A percentile compares a stretch with the other conserved stretches of the same genome.
These are phyloP conservation scores for Corylus heterophylla DNA, from an alignment of 306 rosid genomes.

Conservation along the genomic window DNA sequence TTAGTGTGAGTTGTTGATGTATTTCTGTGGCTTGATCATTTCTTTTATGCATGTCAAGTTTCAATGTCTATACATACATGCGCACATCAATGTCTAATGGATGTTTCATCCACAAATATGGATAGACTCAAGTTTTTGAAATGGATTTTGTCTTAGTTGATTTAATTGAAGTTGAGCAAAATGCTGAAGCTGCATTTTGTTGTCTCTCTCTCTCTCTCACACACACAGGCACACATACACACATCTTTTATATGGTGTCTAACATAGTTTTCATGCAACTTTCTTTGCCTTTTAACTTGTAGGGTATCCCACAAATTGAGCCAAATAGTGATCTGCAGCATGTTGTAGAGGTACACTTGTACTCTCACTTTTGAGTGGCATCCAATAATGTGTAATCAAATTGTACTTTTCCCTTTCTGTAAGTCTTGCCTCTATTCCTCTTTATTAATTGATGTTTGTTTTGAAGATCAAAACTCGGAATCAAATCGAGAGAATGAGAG, in stretches of 20 bases:
- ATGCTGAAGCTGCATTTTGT: background rate
- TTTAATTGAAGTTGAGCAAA: background rate
- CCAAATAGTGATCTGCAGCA: slow-evolving; percentile 78
- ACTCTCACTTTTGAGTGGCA: background rate
- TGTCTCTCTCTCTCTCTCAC: background rate
- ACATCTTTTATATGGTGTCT: background rate
- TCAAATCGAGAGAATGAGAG: slow-evolving; percentile 82
- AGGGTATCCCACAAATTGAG: slow-evolving; percentile 89
- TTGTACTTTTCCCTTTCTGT: slow-evolving; percentile 4
- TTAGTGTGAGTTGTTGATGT: slow-evolving; percentile 59
- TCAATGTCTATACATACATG: background rate
- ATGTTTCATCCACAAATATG: background rate
- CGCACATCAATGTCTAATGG: background rate
- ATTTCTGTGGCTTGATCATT: background rate
- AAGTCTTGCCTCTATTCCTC: slow-evolving; percentile 6
- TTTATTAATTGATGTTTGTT: slow-evolving; percentile 16
- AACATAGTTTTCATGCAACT: slow-evolving; percentile 16
- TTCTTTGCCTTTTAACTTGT: slow-evolving; percentile 13
- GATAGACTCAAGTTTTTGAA: background rate
- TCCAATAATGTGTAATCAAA: background rate
- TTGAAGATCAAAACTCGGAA: slow-evolving; percentile 75
- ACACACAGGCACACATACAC: background rate
- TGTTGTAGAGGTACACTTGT: slow-evolving; percentile 67
- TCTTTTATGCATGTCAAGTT: background rate
- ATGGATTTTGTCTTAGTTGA: background rate